A percentile compares a stretch with the other conserved stretches of the same genome.
Evolutionary conservation across 352 stramenopile genomes (phyloP).

Genomic region (Pythium aquatile): DNA sequence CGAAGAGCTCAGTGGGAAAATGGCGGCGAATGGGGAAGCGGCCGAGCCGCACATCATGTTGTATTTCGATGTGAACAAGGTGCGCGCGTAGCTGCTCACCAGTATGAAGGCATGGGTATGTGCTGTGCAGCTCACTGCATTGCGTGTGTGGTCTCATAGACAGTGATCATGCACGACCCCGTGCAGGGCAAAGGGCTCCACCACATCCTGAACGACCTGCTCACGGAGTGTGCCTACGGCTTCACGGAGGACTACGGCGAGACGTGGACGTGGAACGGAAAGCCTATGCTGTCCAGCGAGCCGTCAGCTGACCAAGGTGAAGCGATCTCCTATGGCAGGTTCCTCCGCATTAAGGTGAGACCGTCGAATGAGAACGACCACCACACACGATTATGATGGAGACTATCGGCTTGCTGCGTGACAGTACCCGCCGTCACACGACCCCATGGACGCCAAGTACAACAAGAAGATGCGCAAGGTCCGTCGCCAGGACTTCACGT

Average conservation of each 20-base stretch:
- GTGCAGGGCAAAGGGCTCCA: conserved; percentile 73
- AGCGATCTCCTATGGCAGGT: conserved; percentile 56
- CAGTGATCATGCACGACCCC: conserved; percentile 81
- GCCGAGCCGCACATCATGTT: conserved; percentile 51
- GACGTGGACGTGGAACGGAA: conserved; percentile 50
- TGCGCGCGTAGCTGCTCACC: conserved; percentile 11
- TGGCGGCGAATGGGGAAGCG: background rate
- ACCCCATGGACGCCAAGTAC: conserved; percentile 40
- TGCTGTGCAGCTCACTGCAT: background rate
- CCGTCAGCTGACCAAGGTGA: background rate
- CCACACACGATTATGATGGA: no score
- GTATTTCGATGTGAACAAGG: conserved; percentile 86
- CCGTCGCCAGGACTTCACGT: conserved; percentile 65
- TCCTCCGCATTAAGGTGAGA: conserved; percentile 55
- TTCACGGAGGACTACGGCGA: conserved; percentile 27
- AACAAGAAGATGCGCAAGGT: conserved; percentile 69
- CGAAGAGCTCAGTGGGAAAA: conserved; percentile 1
- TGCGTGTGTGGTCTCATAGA: conserved; percentile 30
- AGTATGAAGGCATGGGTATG: background rate
- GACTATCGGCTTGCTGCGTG: no score
- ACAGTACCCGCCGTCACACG: conserved; percentile 56
- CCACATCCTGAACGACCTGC: conserved; percentile 74
- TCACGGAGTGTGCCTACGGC: conserved; percentile 58
- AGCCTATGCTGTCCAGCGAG: conserved; percentile 22
- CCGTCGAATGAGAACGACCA: background rate